phyloP scores from a whole-genome alignment of 352 stramenopile species.

The Pythium aristosporum region DNA sequence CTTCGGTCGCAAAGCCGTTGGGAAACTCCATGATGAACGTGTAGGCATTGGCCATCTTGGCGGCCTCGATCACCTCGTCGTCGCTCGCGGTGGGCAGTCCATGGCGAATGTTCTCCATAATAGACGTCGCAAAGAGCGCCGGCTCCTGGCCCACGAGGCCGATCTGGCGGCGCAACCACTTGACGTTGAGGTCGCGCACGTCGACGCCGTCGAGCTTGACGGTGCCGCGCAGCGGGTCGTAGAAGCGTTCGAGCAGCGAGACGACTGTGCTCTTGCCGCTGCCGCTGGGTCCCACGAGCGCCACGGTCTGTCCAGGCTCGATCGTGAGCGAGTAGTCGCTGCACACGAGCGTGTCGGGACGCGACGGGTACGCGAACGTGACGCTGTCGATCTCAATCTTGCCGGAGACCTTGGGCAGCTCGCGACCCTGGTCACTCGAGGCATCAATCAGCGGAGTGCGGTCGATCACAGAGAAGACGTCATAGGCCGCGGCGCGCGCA shows the following conservation, averaged over 20 bases:
- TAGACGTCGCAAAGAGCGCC: conserved; percentile 29
- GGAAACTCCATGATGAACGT: conserved; percentile 85
- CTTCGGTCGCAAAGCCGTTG: conserved; percentile 80
- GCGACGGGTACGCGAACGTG: conserved; percentile 39
- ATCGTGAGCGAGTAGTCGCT: conserved; percentile 30
- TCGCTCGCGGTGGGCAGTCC: conserved; percentile 8
- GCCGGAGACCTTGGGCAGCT: conserved; percentile 35
- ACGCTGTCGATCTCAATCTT: conserved; percentile 69
- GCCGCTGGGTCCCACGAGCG: conserved; percentile 37
- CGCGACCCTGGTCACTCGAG: conserved; percentile 23
- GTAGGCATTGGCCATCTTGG: conserved; percentile 28
- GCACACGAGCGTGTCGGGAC: conserved; percentile 27
- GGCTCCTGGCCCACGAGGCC: conserved; percentile 90
- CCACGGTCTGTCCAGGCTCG: conserved; percentile 38
- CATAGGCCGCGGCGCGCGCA: conserved; percentile 27
- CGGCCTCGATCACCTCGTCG: conserved; percentile 11
- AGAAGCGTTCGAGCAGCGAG: conserved; percentile 90
- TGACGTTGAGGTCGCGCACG: conserved; percentile 67
- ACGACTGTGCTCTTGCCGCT: conserved; percentile 88
- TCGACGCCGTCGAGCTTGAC: conserved; percentile 32
- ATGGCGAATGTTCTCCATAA: conserved; percentile 23
- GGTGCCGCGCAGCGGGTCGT: conserved; percentile 55
- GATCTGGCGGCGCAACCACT: conserved; percentile 67
- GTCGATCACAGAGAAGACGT: conserved; percentile 42
- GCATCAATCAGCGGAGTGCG: conserved; percentile 36